A percentile compares a stretch with the other conserved stretches of the same genome.
Evolutionary conservation across 78 protist genomes (phyloP).

Genomic region (Guillardia theta): DNA sequence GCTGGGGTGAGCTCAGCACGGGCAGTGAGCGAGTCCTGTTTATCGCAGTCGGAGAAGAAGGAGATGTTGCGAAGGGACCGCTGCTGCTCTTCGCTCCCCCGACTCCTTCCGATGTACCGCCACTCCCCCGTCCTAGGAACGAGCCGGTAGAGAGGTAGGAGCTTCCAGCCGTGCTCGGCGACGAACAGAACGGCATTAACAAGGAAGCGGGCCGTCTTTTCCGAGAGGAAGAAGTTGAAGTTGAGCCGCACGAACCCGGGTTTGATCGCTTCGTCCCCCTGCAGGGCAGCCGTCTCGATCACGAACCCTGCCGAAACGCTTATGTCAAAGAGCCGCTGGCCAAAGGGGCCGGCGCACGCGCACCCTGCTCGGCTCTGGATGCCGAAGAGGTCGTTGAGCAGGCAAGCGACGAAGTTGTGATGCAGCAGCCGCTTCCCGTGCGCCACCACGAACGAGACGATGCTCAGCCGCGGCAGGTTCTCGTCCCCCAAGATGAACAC

Average conservation of each 20-base stretch:
- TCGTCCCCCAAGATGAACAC: not conserved
- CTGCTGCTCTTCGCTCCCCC: too few species aligned
- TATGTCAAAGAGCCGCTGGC: constrained; percentile 59
- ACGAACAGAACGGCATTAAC: constrained; percentile 58
- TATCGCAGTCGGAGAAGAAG: too few species aligned
- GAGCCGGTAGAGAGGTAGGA: constrained; percentile 62
- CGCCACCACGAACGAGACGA: constrained; percentile 39
- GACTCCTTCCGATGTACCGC: too few species aligned
- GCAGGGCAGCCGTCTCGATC: not conserved
- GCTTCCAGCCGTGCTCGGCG: constrained; percentile 66
- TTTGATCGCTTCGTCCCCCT: constrained; percentile 3
- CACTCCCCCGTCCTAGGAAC: constrained; percentile 69
- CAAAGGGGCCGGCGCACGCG: constrained; percentile 86
- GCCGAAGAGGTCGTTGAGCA: constrained; percentile 88
- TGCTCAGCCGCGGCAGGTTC: not conserved
- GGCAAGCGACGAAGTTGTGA: constrained; percentile 67
- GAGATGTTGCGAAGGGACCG: too few species aligned
- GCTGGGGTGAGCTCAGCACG: too few species aligned
- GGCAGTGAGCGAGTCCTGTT: too few species aligned
- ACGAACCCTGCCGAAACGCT: not conserved
- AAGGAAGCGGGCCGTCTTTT: constrained; percentile 39
- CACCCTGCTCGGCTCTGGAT: constrained; percentile 85
- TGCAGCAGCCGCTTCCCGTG: constrained; percentile 57
- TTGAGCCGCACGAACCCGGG: constrained; percentile 50
- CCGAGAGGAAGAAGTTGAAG: not conserved